Conservation (phyloP, 1,284 basidiomycete species). For the Lignosus rhinocerotis region DNA sequence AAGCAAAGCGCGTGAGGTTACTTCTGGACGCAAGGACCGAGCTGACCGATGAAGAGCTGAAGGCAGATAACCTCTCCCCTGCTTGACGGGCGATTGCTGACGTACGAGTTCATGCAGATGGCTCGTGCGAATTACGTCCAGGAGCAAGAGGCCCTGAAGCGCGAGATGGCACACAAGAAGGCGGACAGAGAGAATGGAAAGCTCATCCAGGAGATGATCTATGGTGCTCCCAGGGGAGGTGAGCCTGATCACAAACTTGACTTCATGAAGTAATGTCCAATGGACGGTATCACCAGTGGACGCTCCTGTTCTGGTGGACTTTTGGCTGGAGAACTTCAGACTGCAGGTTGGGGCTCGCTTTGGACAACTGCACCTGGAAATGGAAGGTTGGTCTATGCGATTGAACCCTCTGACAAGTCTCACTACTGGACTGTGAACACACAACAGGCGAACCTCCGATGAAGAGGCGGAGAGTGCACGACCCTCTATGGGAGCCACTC, state of each 20-base stretch:
- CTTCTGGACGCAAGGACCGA: constrained; percentile 69
- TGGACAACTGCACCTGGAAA: constrained; percentile 45
- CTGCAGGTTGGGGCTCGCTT: constrained; percentile 65
- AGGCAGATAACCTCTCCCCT: constrained; percentile 40
- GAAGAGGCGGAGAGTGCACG: constrained; percentile 41
- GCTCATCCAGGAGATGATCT: constrained; percentile 64
- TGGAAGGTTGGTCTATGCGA: constrained; percentile 29
- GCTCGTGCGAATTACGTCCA: constrained; percentile 69
- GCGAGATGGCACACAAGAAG: constrained; percentile 52
- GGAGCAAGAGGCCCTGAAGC: constrained; percentile 55
- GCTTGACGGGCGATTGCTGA: neutral
- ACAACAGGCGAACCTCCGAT: constrained; percentile 39
- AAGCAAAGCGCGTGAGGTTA: constrained; percentile 38
- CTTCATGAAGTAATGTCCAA: neutral
- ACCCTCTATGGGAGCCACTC: constrained; percentile 5
- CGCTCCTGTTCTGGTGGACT: constrained; percentile 61
- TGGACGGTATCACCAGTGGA: constrained; percentile 45
- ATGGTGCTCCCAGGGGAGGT: constrained; percentile 68
- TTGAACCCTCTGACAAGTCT: too few species aligned
- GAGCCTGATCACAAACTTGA: constrained; percentile 26
- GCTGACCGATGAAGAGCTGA: constrained; percentile 76
- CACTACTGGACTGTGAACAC: neutral
- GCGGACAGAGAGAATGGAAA: constrained; percentile 54
- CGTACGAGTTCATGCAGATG: constrained; percentile 38
- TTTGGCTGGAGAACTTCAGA: constrained; percentile 72